These are phyloP conservation scores for Phytophthora ohioensis DNA, from an alignment of 352 stramenopile genomes.

Conservation along the genomic window DNA sequence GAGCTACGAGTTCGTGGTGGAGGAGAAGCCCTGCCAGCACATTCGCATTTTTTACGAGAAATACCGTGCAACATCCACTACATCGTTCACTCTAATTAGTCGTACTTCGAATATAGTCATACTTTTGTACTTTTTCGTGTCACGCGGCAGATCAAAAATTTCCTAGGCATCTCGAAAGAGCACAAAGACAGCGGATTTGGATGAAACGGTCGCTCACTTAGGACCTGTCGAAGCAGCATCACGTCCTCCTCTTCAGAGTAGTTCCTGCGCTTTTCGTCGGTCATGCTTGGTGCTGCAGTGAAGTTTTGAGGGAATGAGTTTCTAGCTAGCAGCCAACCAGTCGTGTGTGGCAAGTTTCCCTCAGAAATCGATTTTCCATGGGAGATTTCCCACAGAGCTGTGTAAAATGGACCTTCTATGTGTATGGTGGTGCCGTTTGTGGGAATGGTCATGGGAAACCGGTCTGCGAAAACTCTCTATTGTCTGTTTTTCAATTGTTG, in stretches of 20 bases:
- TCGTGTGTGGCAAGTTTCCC: conserved; percentile 1
- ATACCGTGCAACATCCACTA: too few relatives aligned
- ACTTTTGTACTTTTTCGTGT: too few relatives aligned
- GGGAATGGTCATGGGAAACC: conserved; percentile 1
- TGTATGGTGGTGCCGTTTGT: background rate
- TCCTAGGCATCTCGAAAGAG: too few relatives aligned
- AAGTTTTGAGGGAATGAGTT: too few relatives aligned
- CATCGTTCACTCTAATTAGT: too few relatives aligned
- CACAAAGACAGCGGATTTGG: too few relatives aligned
- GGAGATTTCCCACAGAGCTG: conserved; percentile 5
- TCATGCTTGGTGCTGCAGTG: background rate
- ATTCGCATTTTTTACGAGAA: too few relatives aligned
- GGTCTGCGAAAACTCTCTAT: background rate
- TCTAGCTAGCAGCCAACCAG: background rate
- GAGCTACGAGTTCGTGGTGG: too few relatives aligned
- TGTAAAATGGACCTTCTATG: background rate
- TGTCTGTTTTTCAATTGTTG: too few relatives aligned
- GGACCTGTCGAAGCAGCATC: conserved; percentile 1
- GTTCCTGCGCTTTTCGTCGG: conserved; percentile 1
- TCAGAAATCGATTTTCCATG: background rate
- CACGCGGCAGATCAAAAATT: too few relatives aligned
- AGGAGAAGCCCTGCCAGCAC: too few relatives aligned
- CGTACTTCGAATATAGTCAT: too few relatives aligned
- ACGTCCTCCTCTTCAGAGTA: conserved; percentile 11
- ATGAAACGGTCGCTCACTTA: conserved; percentile 1